Base-by-base conservation (phyloP, 441 rosid species). In the Macaranga tanarius region DNA sequence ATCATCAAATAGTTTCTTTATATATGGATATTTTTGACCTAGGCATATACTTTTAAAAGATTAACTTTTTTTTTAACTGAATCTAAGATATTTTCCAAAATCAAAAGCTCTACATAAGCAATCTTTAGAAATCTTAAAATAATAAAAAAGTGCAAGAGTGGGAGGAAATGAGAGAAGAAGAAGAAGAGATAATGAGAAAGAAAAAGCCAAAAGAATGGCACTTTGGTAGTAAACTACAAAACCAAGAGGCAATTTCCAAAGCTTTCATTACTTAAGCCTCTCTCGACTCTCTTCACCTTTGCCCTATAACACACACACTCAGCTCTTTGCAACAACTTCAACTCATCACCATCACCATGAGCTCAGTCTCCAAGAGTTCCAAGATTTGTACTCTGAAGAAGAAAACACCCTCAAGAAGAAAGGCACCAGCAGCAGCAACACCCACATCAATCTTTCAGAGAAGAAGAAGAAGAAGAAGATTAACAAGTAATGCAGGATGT, bases 191-290 rank as follows among this genome's bases (percentile, higher is more conserved):
- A 51, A 26, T 4, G 64, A 16, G 67, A 57, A 65, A 62, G 10
- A 50, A 52, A 65, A 26, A 10, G 71, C 10, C n/a, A 51, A 15
- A 0, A 70, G 67, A 48, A 10, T 81, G 87, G 85, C 77, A 68
- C 0, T 44, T 65, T 11, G 9, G 83, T 76, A 81, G 25, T 77
- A 73, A 51, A 65, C 0, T 0, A 2, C 1, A 4, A 77, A 72
- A 42, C 2, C 47, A 15, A 71, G 65, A 71, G 87, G 81, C 81
- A 77, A 75, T 2, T 17, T 11, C 25, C 68, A 45, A 74, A 52
- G 38, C 55, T 62, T 0, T 45, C 70, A 40, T 66, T 86, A 84
- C 85, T 78, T 82, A 84, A 77, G 57, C 80, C 67, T 34, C 38
- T 34, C 38, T 38, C 50, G 20, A 62, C 16, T 52, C 15, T 5